Base-by-base conservation (phyloP, 2,329 filamentous ascomycete species). In the Phaeosphaeriaceae sp. region DNA sequence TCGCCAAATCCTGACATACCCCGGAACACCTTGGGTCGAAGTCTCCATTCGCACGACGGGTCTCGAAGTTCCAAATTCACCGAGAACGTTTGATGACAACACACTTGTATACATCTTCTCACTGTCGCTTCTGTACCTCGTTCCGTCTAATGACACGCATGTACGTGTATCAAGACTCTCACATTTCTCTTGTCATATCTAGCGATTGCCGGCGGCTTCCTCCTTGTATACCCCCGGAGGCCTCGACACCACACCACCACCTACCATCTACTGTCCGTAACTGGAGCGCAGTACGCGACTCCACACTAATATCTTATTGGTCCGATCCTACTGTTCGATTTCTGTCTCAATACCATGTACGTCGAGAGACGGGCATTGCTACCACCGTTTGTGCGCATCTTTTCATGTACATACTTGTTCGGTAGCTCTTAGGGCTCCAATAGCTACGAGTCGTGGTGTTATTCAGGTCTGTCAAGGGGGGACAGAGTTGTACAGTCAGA, bases 51-150 rank as follows among this genome's bases (percentile, higher is more conserved):
- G 4, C 76, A 78, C 56, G 81, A 82, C 65, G 80, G 80, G 40
- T 82, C 80, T 24, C 76, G 80, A 67, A 73, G 78, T 49, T 82
- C 80, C 42, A 75, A 75, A 56, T 83, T 83, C 62, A 82, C 79
- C 42, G 81, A 83, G 74, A 80, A 82, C 69, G 81, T 82, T 48
- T 78, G 66, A 61, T 22, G 56, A 62, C 47, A 49, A 56, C 43
- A 24, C 32, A 32, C 32, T 8, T 44, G 53, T 54, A 54, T 15
- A 70, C 59, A 60, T 49, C 52, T 70, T 70, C 61, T 65, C 57
- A 64, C 69, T 61, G 63, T 70, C 67, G 48, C 65, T 70, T 60
- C 56, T 58, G 63, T 61, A 57, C 52, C 50, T 55, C 35, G 54
- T 61, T 64, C 49, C 30, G 52, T 54, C 57, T 70, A 59, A 70